Evolutionary conservation across 148 eudicot genomes (phyloP).

Genomic region (Vaccinium darrowii): DNA sequence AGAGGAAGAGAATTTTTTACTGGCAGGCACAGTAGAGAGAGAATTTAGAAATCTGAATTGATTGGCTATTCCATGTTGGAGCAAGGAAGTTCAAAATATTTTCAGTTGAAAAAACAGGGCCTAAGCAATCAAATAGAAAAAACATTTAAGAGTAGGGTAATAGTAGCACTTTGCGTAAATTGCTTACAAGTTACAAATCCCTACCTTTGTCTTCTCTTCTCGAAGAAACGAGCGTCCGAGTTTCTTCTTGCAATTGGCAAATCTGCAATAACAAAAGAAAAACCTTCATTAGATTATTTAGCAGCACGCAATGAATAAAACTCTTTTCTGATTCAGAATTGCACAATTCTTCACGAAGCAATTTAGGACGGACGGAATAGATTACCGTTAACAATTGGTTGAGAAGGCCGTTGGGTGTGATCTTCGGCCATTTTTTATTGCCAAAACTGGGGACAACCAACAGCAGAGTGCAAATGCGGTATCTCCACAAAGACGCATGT

Average conservation of each 20-base stretch:
- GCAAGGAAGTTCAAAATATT: too few species aligned
- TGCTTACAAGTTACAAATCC: neutral
- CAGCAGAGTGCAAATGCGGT: too few species aligned
- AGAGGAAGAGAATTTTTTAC: too few species aligned
- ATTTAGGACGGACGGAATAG: neutral
- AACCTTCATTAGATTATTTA: neutral
- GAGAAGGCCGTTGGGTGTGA: conserved; percentile 24
- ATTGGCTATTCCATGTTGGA: too few species aligned
- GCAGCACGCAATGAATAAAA: neutral
- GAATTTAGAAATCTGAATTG: too few species aligned
- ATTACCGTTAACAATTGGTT: conserved; percentile 45
- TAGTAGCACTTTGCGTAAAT: too few species aligned
- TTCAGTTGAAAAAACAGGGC: too few species aligned
- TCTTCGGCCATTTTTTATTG: conserved; percentile 22
- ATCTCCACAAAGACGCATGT: too few species aligned
- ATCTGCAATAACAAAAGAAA: conserved; percentile 34
- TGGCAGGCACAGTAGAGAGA: too few species aligned
- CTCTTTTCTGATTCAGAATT: neutral
- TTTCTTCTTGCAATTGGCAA: conserved; percentile 77
- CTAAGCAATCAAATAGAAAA: too few species aligned
- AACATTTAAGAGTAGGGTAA: too few species aligned
- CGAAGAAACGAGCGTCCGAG: conserved; percentile 76
- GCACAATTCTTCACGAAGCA: neutral
- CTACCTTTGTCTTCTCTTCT: conserved; percentile 84
- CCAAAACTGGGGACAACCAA: conserved; percentile 18